Evolutionary conservation across 2,329 filamentous ascomycete genomes (phyloP), one percentile per base, ranked within the genome.

Genomic region (Nemania serpens): DNA sequence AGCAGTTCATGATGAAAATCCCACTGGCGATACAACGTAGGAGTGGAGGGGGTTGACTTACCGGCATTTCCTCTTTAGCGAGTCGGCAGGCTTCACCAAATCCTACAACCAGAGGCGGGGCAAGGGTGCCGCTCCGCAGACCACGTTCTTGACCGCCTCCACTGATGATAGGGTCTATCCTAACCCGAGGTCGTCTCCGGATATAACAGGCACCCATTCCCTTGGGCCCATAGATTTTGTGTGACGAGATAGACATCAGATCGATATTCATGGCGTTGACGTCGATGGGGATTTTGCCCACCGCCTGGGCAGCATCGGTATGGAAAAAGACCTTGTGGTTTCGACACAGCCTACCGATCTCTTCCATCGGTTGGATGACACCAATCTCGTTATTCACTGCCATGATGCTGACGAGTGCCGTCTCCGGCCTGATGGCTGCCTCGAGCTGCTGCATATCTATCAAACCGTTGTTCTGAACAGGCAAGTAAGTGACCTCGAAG

Each of bases 371-470:
- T 77, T 99, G 95, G 60, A 99, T 96, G n/a, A 99, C 95, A 73
- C 95, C 95, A 71, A 99, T 98, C 79, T 99, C 95, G 76, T 99
- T 99, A 82, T 99, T 99, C 72, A 99, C 95, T 0, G 95, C 88
- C 95, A 99, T 99, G 77, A 99, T 91, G 74, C 93, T 97, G 76
- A 98, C 93, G 33, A 99, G 80, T 45, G 87, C 88, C 13, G 95
- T 99, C 62, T 98, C 93, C 0, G 93, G 93, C 62, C 91, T 87
- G 64, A 99, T 96, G 22, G 94, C 92, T 20, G 88, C 90, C 78
- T 96, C 90, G 33, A 99, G 85, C 69, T 95, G 87, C 43, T 90
- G 84, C 81, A 99, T 85, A 68, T 89, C 85, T 70, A 99, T 82
- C 67, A 98, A 79, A n/a, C 95, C 95, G 68, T 91, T 94, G 71